phyloP scores from a whole-genome alignment of 441 rosid species.

The Bruguiera hainesii region DNA sequence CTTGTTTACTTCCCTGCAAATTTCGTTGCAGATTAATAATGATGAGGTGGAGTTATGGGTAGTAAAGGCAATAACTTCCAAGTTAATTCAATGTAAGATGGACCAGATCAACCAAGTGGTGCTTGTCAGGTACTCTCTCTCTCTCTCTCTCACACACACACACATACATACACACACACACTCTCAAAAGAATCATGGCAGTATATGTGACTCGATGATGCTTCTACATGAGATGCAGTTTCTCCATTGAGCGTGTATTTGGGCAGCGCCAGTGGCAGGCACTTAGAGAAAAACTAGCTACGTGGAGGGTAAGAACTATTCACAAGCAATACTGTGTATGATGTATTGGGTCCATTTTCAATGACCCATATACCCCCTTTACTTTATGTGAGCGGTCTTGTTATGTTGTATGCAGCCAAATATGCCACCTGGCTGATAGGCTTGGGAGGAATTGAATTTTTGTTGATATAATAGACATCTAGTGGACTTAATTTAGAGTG shows the following conservation, averaged over 20 bases:
- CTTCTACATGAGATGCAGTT: constrained; percentile 37
- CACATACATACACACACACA: too few species aligned
- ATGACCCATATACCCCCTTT: background rate
- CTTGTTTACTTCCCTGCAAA: constrained; percentile 19
- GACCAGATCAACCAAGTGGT: constrained; percentile 94
- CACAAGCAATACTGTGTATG: background rate
- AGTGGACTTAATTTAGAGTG: background rate
- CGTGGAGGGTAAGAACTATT: constrained; percentile 70
- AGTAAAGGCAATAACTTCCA: constrained; percentile 87
- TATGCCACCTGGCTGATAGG: background rate
- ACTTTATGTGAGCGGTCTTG: background rate
- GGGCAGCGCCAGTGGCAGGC: constrained; percentile 73
- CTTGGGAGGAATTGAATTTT: background rate
- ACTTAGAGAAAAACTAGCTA: constrained; percentile 71
- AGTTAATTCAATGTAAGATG: constrained; percentile 81
- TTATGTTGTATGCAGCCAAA: background rate
- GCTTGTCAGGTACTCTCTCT: constrained; percentile 56
- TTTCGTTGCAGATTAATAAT: constrained; percentile 51
- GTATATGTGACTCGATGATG: background rate
- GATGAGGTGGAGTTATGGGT: constrained; percentile 91
- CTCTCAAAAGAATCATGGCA: too few species aligned
- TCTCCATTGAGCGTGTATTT: constrained; percentile 70
- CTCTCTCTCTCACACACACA: background rate
- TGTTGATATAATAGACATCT: background rate
- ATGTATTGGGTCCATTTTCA: background rate